Conservation (phyloP, 345 rosid genomes). For the Arabis hirsuta region DNA sequence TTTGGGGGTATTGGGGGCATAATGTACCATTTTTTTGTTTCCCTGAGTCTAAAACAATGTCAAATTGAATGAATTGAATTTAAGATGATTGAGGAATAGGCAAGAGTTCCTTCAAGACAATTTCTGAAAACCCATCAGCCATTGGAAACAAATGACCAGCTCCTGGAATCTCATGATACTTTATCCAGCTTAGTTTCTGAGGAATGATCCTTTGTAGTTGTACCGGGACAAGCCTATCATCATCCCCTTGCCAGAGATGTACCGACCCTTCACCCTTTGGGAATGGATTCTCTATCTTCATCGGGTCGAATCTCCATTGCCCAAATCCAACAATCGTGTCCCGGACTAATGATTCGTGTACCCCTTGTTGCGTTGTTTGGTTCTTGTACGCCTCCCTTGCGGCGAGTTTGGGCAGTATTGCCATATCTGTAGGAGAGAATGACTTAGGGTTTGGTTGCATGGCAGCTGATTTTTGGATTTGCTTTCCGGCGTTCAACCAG, state of each 20-base stretch:
- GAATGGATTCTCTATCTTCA: constrained; percentile 56
- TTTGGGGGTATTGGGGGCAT: neutral
- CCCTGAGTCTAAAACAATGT: constrained; percentile 14
- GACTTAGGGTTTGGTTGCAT: constrained; percentile 29
- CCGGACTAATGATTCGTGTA: constrained; percentile 52
- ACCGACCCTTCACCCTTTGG: constrained; percentile 55
- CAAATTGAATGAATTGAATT: constrained; percentile 12
- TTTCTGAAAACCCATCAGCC: constrained; percentile 49
- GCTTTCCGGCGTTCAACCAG: constrained; percentile 69
- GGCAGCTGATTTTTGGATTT: constrained; percentile 49
- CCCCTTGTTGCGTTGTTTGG: constrained; percentile 57
- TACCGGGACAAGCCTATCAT: constrained; percentile 57
- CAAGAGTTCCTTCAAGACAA: constrained; percentile 55
- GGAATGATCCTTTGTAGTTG: constrained; percentile 57
- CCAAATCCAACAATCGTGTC: constrained; percentile 59
- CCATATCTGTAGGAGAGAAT: constrained; percentile 51
- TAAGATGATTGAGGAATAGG: constrained; percentile 45
- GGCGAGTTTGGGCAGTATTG: constrained; percentile 42
- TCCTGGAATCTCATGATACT: constrained; percentile 58
- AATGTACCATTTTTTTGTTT: neutral
- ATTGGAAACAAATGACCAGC: constrained; percentile 63
- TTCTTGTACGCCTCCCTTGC: constrained; percentile 49
- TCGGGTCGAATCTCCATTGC: constrained; percentile 62
- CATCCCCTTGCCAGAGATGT: constrained; percentile 71
- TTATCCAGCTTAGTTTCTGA: constrained; percentile 62